A percentile compares a stretch with the other conserved stretches of the same genome.
Evolutionary conservation across 2,329 filamentous ascomycete species (phyloP).

Genomic region (Remersonia thermophila): DNA sequence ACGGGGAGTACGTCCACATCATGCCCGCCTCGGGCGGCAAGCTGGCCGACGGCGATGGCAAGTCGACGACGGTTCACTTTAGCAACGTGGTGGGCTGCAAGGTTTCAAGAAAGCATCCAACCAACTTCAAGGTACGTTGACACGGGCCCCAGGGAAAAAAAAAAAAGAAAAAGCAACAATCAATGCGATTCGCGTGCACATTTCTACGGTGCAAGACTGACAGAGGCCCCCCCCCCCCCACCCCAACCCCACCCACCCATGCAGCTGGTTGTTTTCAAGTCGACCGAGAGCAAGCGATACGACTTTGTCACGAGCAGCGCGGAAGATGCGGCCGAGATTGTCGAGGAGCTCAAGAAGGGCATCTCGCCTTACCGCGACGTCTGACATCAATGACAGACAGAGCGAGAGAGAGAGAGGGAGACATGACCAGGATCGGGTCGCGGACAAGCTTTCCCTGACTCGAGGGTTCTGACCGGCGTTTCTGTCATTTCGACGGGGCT

Average conservation of each 20-base stretch:
- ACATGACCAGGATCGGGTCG: too few relatives aligned
- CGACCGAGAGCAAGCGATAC: conserved; percentile 67
- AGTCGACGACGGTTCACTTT: conserved; percentile 73
- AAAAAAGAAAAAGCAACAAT: too few relatives aligned
- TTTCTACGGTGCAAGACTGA: too few relatives aligned
- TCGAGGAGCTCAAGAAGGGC: conserved; percentile 64
- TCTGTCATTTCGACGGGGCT: too few relatives aligned
- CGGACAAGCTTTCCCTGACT: too few relatives aligned
- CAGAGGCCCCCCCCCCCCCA: too few relatives aligned
- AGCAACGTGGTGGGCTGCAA: conserved; percentile 73
- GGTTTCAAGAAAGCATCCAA: conserved; percentile 66
- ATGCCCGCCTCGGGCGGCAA: conserved; percentile 60
- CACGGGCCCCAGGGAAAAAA: too few relatives aligned
- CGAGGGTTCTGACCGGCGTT: too few relatives aligned
- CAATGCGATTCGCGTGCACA: too few relatives aligned
- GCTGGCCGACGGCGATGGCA: conserved; percentile 49
- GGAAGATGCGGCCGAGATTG: conserved; percentile 66
- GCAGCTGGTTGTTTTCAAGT: conserved; percentile 59
- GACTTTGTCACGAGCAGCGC: conserved; percentile 68
- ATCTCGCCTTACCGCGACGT: conserved; percentile 53
- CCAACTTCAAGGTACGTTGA: conserved; percentile 57
- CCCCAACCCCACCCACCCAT: too few relatives aligned
- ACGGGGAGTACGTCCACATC: conserved; percentile 79
- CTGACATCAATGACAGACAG: too few relatives aligned
- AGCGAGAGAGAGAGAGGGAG: too few relatives aligned